phyloP scores from a whole-genome alignment of 306 rosid genomes.

The Carpinus fangiana region DNA sequence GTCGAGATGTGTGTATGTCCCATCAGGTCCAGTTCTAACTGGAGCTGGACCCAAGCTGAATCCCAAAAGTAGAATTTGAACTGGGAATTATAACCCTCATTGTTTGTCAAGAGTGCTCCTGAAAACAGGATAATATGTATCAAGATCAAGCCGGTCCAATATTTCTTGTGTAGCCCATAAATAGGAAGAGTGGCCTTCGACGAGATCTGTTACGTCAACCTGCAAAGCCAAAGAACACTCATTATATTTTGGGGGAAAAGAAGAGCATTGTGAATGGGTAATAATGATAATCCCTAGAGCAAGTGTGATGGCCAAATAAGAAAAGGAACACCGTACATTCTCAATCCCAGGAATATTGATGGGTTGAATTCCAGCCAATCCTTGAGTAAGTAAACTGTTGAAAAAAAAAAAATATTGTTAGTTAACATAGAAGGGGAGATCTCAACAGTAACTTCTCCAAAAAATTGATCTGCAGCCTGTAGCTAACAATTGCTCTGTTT shows the following conservation, averaged over 20 bases:
- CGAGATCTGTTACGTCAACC: constrained; percentile 75
- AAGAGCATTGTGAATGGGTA: background rate
- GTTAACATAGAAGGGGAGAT: background rate
- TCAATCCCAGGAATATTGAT: constrained; percentile 58
- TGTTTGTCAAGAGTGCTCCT: constrained; percentile 30
- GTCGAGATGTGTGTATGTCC: no score
- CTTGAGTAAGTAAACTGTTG: constrained; percentile 58
- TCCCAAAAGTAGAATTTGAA: background rate
- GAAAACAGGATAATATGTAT: constrained; percentile 68
- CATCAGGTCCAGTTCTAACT: no score
- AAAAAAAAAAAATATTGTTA: constrained; percentile 21
- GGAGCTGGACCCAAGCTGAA: no score
- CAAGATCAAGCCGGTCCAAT: constrained; percentile 70
- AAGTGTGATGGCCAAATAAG: background rate
- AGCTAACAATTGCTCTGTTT: background rate
- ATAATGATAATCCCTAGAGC: background rate
- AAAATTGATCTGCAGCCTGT: background rate
- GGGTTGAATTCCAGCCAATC: constrained; percentile 78
- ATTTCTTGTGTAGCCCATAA: constrained; percentile 72
- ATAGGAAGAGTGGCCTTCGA: constrained; percentile 91
- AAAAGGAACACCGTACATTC: constrained; percentile 46
- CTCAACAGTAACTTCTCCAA: background rate
- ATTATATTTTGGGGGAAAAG: background rate
- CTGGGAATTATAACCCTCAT: constrained; percentile 3
- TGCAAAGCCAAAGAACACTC: constrained; percentile 33